Conservation (phyloP, 2,329 filamentous ascomycete species). For the Fusarium subtropicale region DNA sequence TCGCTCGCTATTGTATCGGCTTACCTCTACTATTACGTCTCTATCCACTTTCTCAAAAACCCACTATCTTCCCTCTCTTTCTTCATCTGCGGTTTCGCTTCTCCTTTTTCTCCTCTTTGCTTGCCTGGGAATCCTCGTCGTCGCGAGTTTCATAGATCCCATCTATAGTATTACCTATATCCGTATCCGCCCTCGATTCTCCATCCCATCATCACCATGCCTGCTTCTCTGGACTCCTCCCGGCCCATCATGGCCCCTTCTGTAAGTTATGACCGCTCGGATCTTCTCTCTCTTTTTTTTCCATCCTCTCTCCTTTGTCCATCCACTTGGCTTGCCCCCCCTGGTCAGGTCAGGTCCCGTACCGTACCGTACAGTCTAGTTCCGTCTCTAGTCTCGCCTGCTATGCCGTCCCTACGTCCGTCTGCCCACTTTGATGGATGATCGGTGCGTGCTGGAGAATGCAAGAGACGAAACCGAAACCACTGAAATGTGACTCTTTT, state of each 20-base stretch:
- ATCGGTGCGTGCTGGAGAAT: conserved; percentile 16
- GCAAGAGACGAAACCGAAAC: conserved; percentile 13
- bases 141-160: conserved; percentile 26
- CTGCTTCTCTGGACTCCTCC: conserved; percentile 68
- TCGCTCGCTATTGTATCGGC: conserved; percentile 13
- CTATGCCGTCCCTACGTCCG: conserved; percentile 17
- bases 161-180: conserved; percentile 7
- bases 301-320: conserved; percentile 10
- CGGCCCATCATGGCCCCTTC: conserved; percentile 73
- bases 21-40: conserved; percentile 7
- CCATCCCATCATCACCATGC: conserved; percentile 57
- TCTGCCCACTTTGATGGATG: conserved; percentile 35
- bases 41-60: conserved; percentile 28
- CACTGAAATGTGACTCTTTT: conserved; percentile 31
- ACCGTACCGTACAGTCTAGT: conserved; percentile 26
- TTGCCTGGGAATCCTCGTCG: conserved; percentile 14
- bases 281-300: conserved; percentile 21
- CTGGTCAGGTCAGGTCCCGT: conserved; percentile 19
- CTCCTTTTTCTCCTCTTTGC: conserved; percentile 14
- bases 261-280: conserved; percentile 59
- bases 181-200: conserved; percentile 8
- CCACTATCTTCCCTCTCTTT: conserved; percentile 10
- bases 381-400: conserved; percentile 27
- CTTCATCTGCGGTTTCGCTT: conserved; percentile 5
- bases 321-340: conserved; percentile 11